Evolutionary conservation across 495 filamentous ascomycete genomes (phyloP), one percentile per base, ranked within the genome.

Genomic region (Thermothielavioides terrestris): DNA sequence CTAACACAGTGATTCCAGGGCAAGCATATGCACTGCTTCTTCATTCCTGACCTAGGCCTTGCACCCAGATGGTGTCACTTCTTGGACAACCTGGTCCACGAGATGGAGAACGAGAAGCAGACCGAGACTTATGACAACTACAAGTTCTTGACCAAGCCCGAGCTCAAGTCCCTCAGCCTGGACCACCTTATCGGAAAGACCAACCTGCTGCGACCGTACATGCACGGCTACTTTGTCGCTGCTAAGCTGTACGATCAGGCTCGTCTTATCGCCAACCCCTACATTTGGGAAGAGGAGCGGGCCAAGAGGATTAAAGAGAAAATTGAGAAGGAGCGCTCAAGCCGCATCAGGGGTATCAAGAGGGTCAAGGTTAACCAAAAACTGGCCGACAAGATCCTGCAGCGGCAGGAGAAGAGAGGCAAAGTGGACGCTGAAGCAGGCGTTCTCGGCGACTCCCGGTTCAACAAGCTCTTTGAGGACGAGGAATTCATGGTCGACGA

Each of bases 141-240:
- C 79, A 96, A 95, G 65, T 97, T 99, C 80, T 73, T 99, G 48
- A 94, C 91, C 5, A 62, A 85, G 42, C 79, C 85, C 27, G 86
- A 97, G 68, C 77, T 98, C 23, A 80, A 81, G 46, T 75, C 76
- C 0, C 77, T 96, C 49, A 92, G 83, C 58, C 67, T 96, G 36
- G 86, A 86, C 28, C 90, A 96, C 64, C 73, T 96, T 27, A 77
- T 95, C 37, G 91, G 89, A 43, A 84, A 85, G 45, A 92, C 86
- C 41, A 88, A 84, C 60, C 71, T 96, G 10, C 68, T 99, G 37
- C 77, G 89, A 26, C 90, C 94, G 38, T 97, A 96, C 60, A 96
- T 97, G 94, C 91, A 97, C 64, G 92, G 92, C 53, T 96, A 92
- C 76, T 98, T 98, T 68, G 88, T 96, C 10, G 85, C 85, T 47